Conservation (phyloP, 2,329 filamentous ascomycete genomes). For the Curvularia spicifera region DNA sequence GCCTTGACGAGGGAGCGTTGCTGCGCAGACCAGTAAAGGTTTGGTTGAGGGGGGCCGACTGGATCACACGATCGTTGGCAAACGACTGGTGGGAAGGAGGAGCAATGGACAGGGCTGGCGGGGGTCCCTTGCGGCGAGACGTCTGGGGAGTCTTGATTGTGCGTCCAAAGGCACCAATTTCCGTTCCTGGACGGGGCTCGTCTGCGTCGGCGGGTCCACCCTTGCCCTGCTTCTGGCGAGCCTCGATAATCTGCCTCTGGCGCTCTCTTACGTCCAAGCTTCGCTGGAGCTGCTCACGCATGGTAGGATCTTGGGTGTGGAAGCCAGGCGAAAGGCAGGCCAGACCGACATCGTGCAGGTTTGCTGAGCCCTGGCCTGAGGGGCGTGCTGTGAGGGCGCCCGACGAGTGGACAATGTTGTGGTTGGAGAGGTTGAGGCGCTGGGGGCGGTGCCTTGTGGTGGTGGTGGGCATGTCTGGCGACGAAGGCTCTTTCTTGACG, state of each 20-base stretch:
- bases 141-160: conserved; percentile 73
- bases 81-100: conserved; percentile 91
- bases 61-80: conserved; percentile 91
- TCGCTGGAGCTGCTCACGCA: conserved; percentile 93
- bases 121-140: conserved; percentile 75
- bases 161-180: conserved; percentile 53
- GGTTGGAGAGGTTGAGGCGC: conserved; percentile 74
- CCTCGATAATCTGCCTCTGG: conserved; percentile 93
- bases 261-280: conserved; percentile 93
- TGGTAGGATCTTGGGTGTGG: conserved; percentile 92
- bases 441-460: conserved; percentile 77
- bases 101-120: conserved; percentile 91
- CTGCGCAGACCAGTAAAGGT: conserved; percentile 88
- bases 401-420: conserved; percentile 52
- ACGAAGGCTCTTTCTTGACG: conserved; percentile 94
- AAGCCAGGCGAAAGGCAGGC: conserved; percentile 96
- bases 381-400: conserved; percentile 68
- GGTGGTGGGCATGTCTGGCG: conserved; percentile 76
- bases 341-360: conserved; percentile 89
- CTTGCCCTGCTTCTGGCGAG: conserved; percentile 82
- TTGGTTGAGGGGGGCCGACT: conserved; percentile 92
- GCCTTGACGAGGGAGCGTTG: conserved; percentile 69
- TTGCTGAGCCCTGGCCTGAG: conserved; percentile 71
- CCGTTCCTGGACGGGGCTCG: conserved; percentile 33
- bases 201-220: conserved; percentile 39